Base-by-base conservation (phyloP, 1,139 yeast species). In the Pichia sp. region DNA sequence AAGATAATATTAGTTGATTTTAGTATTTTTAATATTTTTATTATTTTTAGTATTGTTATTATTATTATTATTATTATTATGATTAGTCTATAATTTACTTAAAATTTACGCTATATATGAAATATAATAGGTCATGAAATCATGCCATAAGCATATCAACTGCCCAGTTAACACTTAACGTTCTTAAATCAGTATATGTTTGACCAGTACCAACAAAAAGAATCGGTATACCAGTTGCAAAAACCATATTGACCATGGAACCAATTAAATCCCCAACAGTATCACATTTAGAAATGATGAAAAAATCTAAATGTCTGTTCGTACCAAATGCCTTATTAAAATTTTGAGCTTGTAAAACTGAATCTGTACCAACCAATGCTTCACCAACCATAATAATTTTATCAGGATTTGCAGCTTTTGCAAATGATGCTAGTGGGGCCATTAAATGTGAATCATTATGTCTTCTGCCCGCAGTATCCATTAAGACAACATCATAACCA, bases 301-400 rank as follows among this genome's bases (percentile, higher is more conserved):
- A 92, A 60, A 92, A 94, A 63, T 92, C 97, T 45, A 92, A 70
- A 41, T 77, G 75, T 47, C 97, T 71, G 40, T 75, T 77, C 49
- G 82, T 81, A 12, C 98, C 98, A 67, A 94, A 92, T 0, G 97
- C 97, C 54, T 79, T 78, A 62, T 92, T 90, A 67, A 92, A 92
- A 61, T 92, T 90, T 46, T 78, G 78, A 0, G 98, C 98, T 63
- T 92, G 98, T 61, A 86, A 87, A 5, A 92, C 97, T 1, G 97
- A 87, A 61, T 92, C 98, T 0, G 97, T 90, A 23, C 98, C 98
- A 2, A 90, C 98, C 39, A 92, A 71, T 0, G 98, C 98, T 64
- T 92, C 98, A 37, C 97, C 98, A 22, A 92, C 98, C 97, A 92
- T 92, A 58, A 92, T 89, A 59, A 92, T 90, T 66, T 87, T 90